Evolutionary conservation across 306 rosid species (phyloP).

Genomic region (Oemleria cerasiformis): DNA sequence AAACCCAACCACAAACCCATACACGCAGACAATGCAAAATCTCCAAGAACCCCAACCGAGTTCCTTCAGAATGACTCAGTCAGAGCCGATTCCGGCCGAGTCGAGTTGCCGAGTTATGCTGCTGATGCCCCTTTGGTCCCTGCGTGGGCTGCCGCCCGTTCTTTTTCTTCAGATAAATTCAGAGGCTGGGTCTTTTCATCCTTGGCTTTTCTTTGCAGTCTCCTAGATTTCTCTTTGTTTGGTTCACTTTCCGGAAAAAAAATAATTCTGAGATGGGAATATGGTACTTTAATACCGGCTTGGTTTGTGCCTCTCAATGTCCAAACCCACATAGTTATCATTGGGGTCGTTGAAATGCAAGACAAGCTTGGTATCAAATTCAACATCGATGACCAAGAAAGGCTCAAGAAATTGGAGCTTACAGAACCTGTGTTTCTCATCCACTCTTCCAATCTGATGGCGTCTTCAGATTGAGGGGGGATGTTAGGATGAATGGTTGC

Average conservation of each 20-base stretch:
- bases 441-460: too few species aligned
- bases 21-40: slow-evolving; percentile 46
- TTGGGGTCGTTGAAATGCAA: too few species aligned
- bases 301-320: too few species aligned
- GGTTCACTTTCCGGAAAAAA: not conserved
- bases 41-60: slow-evolving; percentile 46
- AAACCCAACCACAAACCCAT: too few species aligned
- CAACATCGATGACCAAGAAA: too few species aligned
- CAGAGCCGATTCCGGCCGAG: slow-evolving; percentile 53
- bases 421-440: too few species aligned
- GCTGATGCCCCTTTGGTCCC: slow-evolving; percentile 48
- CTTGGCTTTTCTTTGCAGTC: not conserved
- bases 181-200: not conserved
- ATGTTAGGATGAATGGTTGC: too few species aligned
- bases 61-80: slow-evolving; percentile 29
- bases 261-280: not conserved
- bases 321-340: too few species aligned
- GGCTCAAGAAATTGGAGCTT: too few species aligned
- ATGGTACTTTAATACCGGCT: too few species aligned
- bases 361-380: too few species aligned
- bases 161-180: not conserved
- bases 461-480: too few species aligned
- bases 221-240: not conserved
- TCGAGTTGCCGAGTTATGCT: slow-evolving; percentile 58
- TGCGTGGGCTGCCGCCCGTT: slow-evolving; percentile 50